Evolutionary conservation across 2,329 filamentous ascomycete genomes (phyloP), one percentile per base, ranked within the genome.

Genomic region (Anisogramma anomala): DNA sequence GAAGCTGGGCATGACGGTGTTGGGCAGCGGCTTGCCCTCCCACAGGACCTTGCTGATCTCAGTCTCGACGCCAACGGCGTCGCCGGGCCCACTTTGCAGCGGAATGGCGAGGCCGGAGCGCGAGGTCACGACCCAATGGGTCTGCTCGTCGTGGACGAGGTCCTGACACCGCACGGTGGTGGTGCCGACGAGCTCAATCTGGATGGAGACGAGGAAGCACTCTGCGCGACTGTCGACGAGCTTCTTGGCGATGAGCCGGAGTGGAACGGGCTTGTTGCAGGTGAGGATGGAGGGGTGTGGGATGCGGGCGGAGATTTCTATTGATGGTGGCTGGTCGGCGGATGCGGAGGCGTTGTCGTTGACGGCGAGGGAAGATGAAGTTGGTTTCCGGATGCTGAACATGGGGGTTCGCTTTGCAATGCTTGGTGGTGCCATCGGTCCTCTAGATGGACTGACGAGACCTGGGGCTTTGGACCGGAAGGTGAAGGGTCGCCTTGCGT

Each of bases 201-300:
- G 83, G 4, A 96, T 64, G 25, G 81, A 82, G 26, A 82, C 77
- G 10, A 98, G 64, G 52, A 80, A 85, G 1, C 94, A 69, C 19
- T 76, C 72, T 42, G 86, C 84, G 1, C 68, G 66, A 36, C 76
- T 77, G 14, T 80, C 69, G 41, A 73, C 80, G 17, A 87, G 64
- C 57, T 86, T 94, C 53, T 81, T 86, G 28, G 87, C 71, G 11
- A 95, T 66, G 7, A 98, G 64, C 1, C 86, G 75, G 3, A 96
- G 67, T 0, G 89, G 89, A 6, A 96, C 53, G 4, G 86, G 79
- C 50, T 88, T 74, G 57, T 94, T 93, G 64, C 88, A 94, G 0
- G 88, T 95, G 36, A 96, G 65, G 33, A 95, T 83, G 3, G 85
- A 72, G 3, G 91, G 91, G 54, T 87, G 84, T 0, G 91, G 91